Conservation (phyloP, 352 stramenopile genomes). For the Pythium guiyangense region DNA sequence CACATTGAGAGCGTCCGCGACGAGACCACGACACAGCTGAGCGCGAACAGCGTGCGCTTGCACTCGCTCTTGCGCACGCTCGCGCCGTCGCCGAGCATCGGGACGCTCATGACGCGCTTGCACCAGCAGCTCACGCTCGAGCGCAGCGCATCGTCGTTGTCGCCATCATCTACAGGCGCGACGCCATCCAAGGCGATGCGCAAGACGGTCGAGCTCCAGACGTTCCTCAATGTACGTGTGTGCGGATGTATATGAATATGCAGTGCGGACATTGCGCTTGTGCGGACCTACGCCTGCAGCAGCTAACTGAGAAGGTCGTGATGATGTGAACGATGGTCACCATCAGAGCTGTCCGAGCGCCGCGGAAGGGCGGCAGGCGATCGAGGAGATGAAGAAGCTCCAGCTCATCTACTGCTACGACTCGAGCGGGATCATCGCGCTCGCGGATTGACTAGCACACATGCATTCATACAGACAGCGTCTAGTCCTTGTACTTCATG, state of each 20-base stretch:
- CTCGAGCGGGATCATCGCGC: slow-evolving; percentile 64
- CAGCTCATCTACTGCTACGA: slow-evolving; percentile 82
- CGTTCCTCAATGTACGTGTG: slow-evolving; percentile 65
- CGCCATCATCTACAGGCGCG: slow-evolving; percentile 7
- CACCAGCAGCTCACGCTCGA: slow-evolving; percentile 64
- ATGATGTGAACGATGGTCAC: slow-evolving; percentile 2
- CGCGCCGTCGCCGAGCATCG: slow-evolving; percentile 47
- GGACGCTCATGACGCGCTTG: slow-evolving; percentile 69
- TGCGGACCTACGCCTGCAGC: slow-evolving; percentile 16
- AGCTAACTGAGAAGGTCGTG: slow-evolving; percentile 13
- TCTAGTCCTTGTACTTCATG: slow-evolving; percentile 87
- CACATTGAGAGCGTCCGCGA: slow-evolving; percentile 48
- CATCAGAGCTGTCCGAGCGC: slow-evolving; percentile 65
- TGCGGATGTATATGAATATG: slow-evolving; percentile 9
- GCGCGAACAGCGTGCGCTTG: slow-evolving; percentile 43
- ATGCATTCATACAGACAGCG: too few relatives aligned
- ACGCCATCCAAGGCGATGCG: slow-evolving; percentile 16
- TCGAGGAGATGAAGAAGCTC: slow-evolving; percentile 76
- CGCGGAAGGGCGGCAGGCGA: slow-evolving; percentile 63
- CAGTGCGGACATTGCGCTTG: neutral
- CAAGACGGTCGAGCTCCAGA: slow-evolving; percentile 62
- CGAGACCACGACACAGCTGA: slow-evolving; percentile 48
- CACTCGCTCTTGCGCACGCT: slow-evolving; percentile 66
- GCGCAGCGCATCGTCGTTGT: neutral
- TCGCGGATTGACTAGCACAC: slow-evolving; percentile 39